Base-by-base conservation (phyloP, 768 basidiomycete genomes). In the Cytidiella melzeri region DNA sequence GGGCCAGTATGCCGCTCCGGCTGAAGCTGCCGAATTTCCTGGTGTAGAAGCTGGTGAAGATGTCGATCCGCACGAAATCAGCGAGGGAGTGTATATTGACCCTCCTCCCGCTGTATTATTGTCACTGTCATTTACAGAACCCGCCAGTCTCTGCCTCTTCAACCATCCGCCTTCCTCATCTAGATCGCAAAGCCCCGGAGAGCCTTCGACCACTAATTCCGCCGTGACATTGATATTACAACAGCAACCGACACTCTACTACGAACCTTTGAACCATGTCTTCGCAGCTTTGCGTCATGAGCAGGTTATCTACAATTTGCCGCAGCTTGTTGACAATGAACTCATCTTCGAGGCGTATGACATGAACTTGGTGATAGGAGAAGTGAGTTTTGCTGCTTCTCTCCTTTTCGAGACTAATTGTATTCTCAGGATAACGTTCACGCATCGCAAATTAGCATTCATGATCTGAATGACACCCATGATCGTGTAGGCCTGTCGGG, bases 231-330 rank as follows among this genome's bases (percentile, higher is more conserved):
- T 87, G 5, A 67, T 90, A 42, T 72, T 91, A 50, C 74, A 79
- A 41, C 69, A 79, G 50, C 73, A 68, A 15, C 86, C 87, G 2
- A 84, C 80, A 3, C 69, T 90, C 5, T 91, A 87, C 63, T 90
- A 89, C 57, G 87, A 89, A 61, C 81, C 87, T 24, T 61, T 91
- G 41, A 77, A 75, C 38, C 71, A 66, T 49, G 77, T 89, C 18
- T 89, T 90, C 57, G 83, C 83, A 48, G 83, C 82, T 48, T 67
- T 91, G 38, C 83, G 85, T 25, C 73, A 77, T 58, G 84, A 88
- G 48, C 74, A 78, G 42, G 61, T 68, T 47, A 59, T 87, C 25
- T 66, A 69, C 41, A 64, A 67, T 13, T 55, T 79, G 5, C 67
- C 73, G 25, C 72, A 76, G 26, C 62, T 80, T 41, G 58, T 69